phyloP scores from a whole-genome alignment of 2,329 filamentous ascomycete species.

The Aspergillus japonicus region DNA sequence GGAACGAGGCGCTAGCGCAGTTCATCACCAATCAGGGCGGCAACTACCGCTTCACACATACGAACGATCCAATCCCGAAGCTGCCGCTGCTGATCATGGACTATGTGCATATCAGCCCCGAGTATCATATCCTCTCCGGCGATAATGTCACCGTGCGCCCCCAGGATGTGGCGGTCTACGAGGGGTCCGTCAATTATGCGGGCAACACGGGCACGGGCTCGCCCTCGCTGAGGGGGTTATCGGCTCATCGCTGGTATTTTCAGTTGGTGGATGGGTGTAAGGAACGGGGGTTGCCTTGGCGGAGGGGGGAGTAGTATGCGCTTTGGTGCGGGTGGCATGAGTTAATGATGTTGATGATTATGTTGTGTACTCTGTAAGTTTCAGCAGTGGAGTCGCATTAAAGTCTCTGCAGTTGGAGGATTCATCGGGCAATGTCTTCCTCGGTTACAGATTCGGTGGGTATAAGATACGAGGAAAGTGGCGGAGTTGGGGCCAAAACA shows the following conservation, averaged over 20 bases:
- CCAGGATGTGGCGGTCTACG: constrained; percentile 22
- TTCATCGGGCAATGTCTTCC: too few species aligned
- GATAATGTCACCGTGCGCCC: constrained; percentile 23
- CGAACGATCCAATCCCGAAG: constrained; percentile 65
- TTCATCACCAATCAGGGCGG: constrained; percentile 56
- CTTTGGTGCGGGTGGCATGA: too few species aligned
- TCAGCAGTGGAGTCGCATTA: too few species aligned
- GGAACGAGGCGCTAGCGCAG: constrained; percentile 55
- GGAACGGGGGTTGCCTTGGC: background rate
- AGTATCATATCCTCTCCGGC: constrained; percentile 59
- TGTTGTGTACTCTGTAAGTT: too few species aligned
- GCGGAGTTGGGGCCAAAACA: too few species aligned
- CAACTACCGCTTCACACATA: constrained; percentile 65
- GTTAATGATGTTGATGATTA: too few species aligned
- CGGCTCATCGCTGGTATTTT: constrained; percentile 30
- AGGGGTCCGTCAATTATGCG: constrained; percentile 22
- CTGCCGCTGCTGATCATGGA: constrained; percentile 62
- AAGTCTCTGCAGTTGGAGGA: too few species aligned
- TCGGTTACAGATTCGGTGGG: too few species aligned
- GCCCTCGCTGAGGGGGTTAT: constrained; percentile 13
- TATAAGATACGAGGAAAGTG: too few species aligned
- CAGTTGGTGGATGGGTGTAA: constrained; percentile 20
- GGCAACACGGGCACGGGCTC: constrained; percentile 27
- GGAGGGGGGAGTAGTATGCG: background rate
- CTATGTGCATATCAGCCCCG: constrained; percentile 67